Evolutionary conservation across 306 rosid genomes (phyloP).

Genomic region (Prunus mira): DNA sequence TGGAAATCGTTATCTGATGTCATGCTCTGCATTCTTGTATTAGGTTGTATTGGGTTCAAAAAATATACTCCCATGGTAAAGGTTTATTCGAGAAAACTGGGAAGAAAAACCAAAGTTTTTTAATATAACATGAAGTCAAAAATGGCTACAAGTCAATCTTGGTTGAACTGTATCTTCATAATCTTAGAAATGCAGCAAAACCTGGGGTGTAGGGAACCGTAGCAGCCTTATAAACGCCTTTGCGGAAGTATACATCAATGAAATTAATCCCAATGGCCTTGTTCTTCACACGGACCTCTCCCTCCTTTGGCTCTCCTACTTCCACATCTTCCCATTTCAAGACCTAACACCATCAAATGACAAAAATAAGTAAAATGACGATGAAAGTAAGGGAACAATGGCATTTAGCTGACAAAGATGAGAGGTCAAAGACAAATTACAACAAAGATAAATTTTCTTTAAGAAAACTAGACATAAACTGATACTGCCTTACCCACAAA

Average conservation of each 20-base stretch:
- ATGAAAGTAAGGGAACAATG: background rate
- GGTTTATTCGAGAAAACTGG: too few species aligned
- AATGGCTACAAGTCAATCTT: background rate
- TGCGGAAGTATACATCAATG: constrained; percentile 43
- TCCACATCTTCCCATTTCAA: constrained; percentile 32
- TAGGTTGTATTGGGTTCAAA: too few species aligned
- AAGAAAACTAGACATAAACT: background rate
- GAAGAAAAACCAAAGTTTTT: too few species aligned
- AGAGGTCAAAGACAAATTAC: background rate
- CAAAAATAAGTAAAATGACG: constrained; percentile 11
- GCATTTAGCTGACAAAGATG: background rate
- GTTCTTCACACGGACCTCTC: constrained; percentile 68
- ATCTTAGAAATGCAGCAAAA: background rate
- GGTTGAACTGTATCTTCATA: background rate
- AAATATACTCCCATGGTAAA: too few species aligned
- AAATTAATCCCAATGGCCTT: constrained; percentile 61
- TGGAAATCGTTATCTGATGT: too few species aligned
- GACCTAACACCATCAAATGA: constrained; percentile 5
- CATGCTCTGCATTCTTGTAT: too few species aligned
- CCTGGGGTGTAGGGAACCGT: constrained; percentile 68
- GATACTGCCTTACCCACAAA: background rate
- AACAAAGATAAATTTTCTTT: background rate
- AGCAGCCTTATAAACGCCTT: constrained; percentile 64
- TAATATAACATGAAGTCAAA: background rate
- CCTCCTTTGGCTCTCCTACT: constrained; percentile 69